phyloP scores from a whole-genome alignment of 306 rosid genomes.

The Spatholobus suberectus region DNA sequence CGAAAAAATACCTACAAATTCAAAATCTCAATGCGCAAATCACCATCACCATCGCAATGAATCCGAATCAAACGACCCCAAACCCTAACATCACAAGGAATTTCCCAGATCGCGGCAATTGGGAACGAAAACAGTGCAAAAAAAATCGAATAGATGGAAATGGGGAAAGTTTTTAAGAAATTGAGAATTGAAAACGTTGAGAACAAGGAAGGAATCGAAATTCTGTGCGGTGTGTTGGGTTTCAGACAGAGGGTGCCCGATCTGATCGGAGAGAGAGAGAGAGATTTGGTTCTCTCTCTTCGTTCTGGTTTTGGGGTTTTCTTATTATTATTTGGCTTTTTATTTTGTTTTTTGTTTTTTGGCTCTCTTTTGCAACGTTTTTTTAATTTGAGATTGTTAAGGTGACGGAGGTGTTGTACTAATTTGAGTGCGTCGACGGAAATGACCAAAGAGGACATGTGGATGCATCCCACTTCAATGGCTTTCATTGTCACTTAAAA shows the following conservation, averaged over 20 bases:
- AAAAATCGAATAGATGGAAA: neutral
- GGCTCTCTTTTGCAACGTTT: constrained; percentile 19
- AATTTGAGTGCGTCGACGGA: neutral
- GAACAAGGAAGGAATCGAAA: constrained; percentile 24
- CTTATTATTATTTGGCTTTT: neutral
- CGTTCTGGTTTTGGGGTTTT: constrained; percentile 33
- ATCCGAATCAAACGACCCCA: constrained; percentile 17
- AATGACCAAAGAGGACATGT: neutral
- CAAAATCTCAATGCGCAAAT: constrained; percentile 40
- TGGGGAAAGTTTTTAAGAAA: constrained; percentile 6
- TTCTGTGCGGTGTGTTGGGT: neutral
- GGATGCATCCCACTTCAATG: neutral
- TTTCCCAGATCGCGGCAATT: constrained; percentile 44
- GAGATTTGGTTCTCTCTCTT: constrained; percentile 49
- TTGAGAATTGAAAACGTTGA: constrained; percentile 32
- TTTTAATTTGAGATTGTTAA: neutral
- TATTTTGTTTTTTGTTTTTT: constrained; percentile 2
- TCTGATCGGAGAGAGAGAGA: constrained; percentile 67
- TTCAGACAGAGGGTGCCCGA: too few species aligned
- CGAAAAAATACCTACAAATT: constrained; percentile 25
- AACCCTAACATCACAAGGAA: constrained; percentile 15
- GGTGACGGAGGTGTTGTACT: neutral
- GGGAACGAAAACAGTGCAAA: constrained; percentile 33
- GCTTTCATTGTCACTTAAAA: neutral
- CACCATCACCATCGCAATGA: constrained; percentile 5